Percentiles rank a stretch among this genome's conserved stretches.
Evolutionary conservation across 768 basidiomycete species (phyloP).

Genomic region (Gloeophyllum trabeum): DNA sequence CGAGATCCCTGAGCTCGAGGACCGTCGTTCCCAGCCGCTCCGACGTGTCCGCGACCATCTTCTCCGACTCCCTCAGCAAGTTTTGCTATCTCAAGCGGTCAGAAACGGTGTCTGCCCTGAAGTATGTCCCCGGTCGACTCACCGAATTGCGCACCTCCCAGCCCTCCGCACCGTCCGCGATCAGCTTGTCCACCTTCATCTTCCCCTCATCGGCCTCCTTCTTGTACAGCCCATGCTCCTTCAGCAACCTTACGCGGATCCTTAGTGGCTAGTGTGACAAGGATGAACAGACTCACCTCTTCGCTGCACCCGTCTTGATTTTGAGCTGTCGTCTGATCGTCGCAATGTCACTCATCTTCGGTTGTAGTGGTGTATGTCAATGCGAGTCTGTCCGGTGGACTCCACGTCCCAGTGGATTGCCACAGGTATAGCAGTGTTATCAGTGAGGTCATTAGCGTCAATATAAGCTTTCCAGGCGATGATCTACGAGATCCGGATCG

Average conservation of each 20-base stretch:
- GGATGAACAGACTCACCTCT: background rate
- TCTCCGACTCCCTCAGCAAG: conserved; percentile 67
- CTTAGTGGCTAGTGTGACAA: background rate
- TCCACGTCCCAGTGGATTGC: too few species aligned
- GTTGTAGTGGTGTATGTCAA: background rate
- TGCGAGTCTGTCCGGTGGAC: too few species aligned
- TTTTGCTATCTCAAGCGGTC: conserved; percentile 29
- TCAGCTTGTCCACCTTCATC: conserved; percentile 48
- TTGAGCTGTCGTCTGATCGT: background rate
- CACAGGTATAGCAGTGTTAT: too few species aligned
- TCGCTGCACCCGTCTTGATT: background rate
- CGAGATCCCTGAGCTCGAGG: conserved; percentile 50
- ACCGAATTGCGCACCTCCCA: conserved; percentile 76
- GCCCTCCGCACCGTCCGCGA: conserved; percentile 45
- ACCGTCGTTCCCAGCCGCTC: conserved; percentile 49
- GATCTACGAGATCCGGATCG: too few species aligned
- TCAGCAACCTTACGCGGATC: conserved; percentile 35
- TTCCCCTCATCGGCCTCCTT: conserved; percentile 53
- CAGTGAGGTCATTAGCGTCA: too few species aligned
- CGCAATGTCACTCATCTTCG: background rate
- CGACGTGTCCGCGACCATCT: conserved; percentile 66
- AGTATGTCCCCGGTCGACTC: conserved; percentile 15
- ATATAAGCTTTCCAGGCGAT: too few species aligned
- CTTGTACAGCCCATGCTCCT: conserved; percentile 57
- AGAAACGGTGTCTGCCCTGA: background rate